Conservation (phyloP, 2,329 filamentous ascomycete genomes). For the Passalora sequoiae region DNA sequence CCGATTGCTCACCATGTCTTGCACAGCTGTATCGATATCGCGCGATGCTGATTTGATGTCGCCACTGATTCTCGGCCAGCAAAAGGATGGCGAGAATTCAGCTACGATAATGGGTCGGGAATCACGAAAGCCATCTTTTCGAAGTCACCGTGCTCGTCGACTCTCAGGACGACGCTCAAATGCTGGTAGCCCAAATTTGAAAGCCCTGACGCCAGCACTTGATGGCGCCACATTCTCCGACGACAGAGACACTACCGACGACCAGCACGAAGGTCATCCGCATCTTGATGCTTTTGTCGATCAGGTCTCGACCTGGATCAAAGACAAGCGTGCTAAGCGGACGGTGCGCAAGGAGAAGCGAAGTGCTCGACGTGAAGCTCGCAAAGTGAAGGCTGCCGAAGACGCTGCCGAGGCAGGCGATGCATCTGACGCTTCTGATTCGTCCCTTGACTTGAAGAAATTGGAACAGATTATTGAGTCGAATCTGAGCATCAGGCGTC, state of each 20-base stretch:
- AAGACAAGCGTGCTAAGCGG: conserved; percentile 68
- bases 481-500: conserved; percentile 38
- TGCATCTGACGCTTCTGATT: conserved; percentile 20
- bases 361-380: conserved; percentile 8
- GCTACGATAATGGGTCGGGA: conserved; percentile 29
- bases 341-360: conserved; percentile 40
- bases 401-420: conserved; percentile 4
- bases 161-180: conserved; percentile 40
- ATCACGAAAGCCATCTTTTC: conserved; percentile 36
- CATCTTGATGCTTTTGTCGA: conserved; percentile 36
- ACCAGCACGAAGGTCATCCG: conserved; percentile 9
- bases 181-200: conserved; percentile 20
- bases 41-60: conserved; percentile 43
- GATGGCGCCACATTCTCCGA: conserved; percentile 8
- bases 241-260: conserved; percentile 6
- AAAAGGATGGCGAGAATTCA: conserved; percentile 43
- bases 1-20: conserved; percentile 19
- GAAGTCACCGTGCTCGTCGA: conserved; percentile 33
- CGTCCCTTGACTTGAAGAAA: conserved; percentile 60
- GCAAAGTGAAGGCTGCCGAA: conserved; percentile 3
- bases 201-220: conserved; percentile 13
- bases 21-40: conserved; percentile 44
- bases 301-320: conserved; percentile 78
- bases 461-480: conserved; percentile 75
- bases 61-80: conserved; percentile 42